These are phyloP conservation scores for Coniochaeta sp. DNA, from an alignment of 2,329 filamentous ascomycete species.

Conservation along the genomic window DNA sequence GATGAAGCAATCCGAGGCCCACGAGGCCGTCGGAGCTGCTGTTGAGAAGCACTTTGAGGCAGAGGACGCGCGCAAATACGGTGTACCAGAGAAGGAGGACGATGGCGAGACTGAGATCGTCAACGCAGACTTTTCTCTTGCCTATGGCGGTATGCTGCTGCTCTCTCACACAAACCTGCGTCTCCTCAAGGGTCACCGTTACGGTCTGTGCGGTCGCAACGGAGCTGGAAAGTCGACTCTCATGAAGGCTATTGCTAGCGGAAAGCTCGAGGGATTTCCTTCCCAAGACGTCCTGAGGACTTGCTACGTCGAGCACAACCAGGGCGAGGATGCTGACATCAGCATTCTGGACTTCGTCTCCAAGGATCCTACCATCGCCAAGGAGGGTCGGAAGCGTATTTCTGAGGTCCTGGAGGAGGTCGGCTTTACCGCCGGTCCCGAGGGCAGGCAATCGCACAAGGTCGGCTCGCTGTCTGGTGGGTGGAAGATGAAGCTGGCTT, in stretches of 20 bases:
- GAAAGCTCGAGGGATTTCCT: conserved; percentile 96
- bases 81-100: conserved; percentile 77
- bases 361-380: conserved; percentile 80
- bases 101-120: conserved; percentile 94
- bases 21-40: conserved; percentile 59
- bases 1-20: conserved; percentile 52
- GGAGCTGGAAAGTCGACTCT: conserved; percentile 98
- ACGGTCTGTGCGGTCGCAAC: conserved; percentile 94
- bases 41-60: conserved; percentile 73
- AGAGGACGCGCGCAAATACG: conserved; percentile 83
- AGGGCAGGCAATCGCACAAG: conserved; percentile 80
- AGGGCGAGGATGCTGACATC: conserved; percentile 94
- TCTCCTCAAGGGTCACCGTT: conserved; percentile 91
- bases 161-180: conserved; percentile 93
- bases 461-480: conserved; percentile 94
- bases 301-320: conserved; percentile 98
- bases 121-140: conserved; percentile 94
- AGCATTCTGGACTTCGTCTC: conserved; percentile 90
- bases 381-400: conserved; percentile 74
- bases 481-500: conserved; percentile 99
- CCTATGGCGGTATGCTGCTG: conserved; percentile 95
- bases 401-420: conserved; percentile 80
- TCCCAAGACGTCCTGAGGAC: conserved; percentile 86
- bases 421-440: conserved; percentile 84
- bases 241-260: conserved; percentile 92